Base-by-base conservation (phyloP, 805 yeast species). In the Priceomyces carsonii region DNA sequence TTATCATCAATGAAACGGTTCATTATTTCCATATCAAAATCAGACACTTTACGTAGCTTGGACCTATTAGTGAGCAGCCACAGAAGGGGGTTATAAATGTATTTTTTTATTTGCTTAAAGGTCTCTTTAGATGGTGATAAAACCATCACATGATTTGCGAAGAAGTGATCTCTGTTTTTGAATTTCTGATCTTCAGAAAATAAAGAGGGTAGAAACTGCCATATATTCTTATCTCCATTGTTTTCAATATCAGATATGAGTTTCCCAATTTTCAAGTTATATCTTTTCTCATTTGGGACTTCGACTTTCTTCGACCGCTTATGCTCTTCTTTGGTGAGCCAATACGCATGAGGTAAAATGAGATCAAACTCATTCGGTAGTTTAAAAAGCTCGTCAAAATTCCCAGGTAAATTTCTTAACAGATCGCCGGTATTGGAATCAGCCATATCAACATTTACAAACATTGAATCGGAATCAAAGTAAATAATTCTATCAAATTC, bases 61-160 rank as follows among this genome's bases (percentile, higher is more conserved):
- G 36, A 33, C 15, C 62, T 31, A 13, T 42, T 38, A 14, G 38
- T 38, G 9, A 59, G n/a, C 5, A 44, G 32, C 66, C 66, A 61
- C 36, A 40, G 43, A 53, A 52, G 51, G 14, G 66, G 66, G 39
- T 51, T 58, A 27, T 51, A 29, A 0, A 59, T 45, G 23, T 56
- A 53, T 9, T 51, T 35, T 33, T 37, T 43, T 42, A 50, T 40
- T 15, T 48, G 39, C 5, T 51, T 34, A 40, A 55, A 69, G 4
- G 48, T 26, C 19, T 48, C 43, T 6, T 38, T 32, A 4, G 62
- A 62, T 3, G 87, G 87, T 26, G 62, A 67, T n/a, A 80, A 59
- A 5, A 81, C 82, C 81, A 82, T 80, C 5, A 82, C 51, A 42
- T 75, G 77, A 27, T 71, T 66, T 0, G 66, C 69, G 43, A 70